Evolutionary conservation across 2,329 filamentous ascomycete species (phyloP), one percentile per base, ranked within the genome.

Genomic region (Neopestalotiopsis rosae): DNA sequence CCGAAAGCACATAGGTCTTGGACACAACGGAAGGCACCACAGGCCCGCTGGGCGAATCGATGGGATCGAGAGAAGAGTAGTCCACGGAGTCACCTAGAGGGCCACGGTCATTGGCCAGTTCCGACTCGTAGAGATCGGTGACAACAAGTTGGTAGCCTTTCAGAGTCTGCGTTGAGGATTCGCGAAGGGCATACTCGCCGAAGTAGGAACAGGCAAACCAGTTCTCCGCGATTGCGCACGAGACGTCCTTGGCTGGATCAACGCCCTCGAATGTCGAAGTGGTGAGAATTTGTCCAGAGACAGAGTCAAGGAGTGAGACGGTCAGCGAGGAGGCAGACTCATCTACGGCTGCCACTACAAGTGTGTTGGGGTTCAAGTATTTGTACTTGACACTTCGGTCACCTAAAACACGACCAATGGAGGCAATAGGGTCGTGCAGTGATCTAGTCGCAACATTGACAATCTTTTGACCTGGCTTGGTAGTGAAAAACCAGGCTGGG

Each of bases 361-460:
- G 85, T 6, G 94, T 88, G 80, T 97, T 98, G 0, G 93, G 90
- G 82, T 97, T 97, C 56, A 99, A 84, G 78, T 98, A 98, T 82
- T 99, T 99, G 89, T 99, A 99, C 71, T 95, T 88, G 62, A 99
- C 96, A n/a, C 91, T 91, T 58, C 96, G 90, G 76, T 99, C 92
- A 32, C 94, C 95, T 28, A 99, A 88, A 1, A 98, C 96, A 69
- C 94, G 94, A 10, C 96, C 96, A 74, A 99, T 97, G 0, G 96
- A 98, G 3, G 96, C 95, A 62, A 98, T 91, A 0, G 94, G 94
- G 74, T 99, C 95, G 72, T 95, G 92, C 2, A 87, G 77, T 10
- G 94, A 90, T 62, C 91, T 88, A 20, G 90, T 86, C 2, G 90
- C 91, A 52, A 96, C 85, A 59, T 87, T 84, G 6, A 91, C 83